Percentiles rank a stretch among this genome's conserved stretches.
Evolutionary conservation across 176 grass and related monocot genomes (phyloP).

Genomic region (Oryza officinalis): DNA sequence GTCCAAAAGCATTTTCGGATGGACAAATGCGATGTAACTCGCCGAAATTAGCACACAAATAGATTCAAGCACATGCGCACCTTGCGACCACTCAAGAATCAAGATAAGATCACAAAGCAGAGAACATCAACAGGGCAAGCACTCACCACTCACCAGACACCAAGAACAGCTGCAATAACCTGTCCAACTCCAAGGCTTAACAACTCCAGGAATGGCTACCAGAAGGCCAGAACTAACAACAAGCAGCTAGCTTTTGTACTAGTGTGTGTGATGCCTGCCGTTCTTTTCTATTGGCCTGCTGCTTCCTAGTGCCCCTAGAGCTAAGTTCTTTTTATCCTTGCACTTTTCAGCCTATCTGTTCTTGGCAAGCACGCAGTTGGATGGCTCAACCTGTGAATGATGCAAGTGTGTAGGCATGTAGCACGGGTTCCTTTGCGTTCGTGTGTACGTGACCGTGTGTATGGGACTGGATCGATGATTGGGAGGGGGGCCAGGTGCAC

Average conservation of each 20-base stretch:
- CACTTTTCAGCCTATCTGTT: background rate
- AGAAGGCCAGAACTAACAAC: background rate
- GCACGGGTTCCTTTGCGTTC: slow-evolving; percentile 1
- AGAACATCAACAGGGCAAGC: background rate
- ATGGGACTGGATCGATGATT: background rate
- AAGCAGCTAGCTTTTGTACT: slow-evolving; percentile 1
- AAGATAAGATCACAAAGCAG: background rate
- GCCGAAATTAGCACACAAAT: background rate
- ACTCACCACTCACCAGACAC: slow-evolving; percentile 34
- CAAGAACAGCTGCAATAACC: slow-evolving; percentile 4
- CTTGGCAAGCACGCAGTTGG: background rate
- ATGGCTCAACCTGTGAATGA: background rate
- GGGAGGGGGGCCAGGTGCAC: background rate
- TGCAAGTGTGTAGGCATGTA: background rate
- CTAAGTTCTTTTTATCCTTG: slow-evolving; percentile 15
- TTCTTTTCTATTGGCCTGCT: slow-evolving; percentile 19
- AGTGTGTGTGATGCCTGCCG: slow-evolving; percentile 21
- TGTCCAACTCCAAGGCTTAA: background rate
- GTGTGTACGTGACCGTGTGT: background rate
- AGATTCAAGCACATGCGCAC: background rate
- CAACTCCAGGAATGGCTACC: background rate
- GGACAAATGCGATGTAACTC: background rate
- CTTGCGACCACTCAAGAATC: background rate
- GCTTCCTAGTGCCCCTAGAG: background rate
- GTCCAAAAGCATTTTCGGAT: background rate